phyloP scores from a whole-genome alignment of 306 rosid genomes.

The Astragalus glycyphyllos region DNA sequence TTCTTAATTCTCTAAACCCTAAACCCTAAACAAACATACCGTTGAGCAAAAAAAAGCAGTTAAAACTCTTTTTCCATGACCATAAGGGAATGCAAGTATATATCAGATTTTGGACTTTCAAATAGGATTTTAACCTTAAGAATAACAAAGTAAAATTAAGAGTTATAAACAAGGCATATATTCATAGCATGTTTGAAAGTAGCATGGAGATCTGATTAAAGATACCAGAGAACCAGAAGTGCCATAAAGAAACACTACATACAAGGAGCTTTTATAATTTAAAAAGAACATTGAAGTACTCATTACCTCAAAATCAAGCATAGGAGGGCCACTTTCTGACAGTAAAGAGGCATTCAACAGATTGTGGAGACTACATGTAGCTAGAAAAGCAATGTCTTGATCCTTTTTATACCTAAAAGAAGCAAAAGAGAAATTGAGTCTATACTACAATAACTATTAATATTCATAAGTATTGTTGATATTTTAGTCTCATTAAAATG shows the following conservation, averaged over 20 bases:
- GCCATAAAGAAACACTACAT: slow-evolving; percentile 29
- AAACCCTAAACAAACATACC: neutral
- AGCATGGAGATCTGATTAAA: slow-evolving; percentile 25
- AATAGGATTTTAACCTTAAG: neutral
- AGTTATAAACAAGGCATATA: slow-evolving; percentile 15
- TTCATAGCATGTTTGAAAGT: slow-evolving; percentile 13
- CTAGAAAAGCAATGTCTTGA: slow-evolving; percentile 78
- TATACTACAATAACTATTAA: slow-evolving; percentile 18
- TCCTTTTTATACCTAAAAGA: slow-evolving; percentile 81
- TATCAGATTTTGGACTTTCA: neutral
- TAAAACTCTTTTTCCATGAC: slow-evolving; percentile 13
- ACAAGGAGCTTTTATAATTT: slow-evolving; percentile 12
- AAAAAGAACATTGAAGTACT: slow-evolving; percentile 34
- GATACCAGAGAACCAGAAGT: slow-evolving; percentile 21
- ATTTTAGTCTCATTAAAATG: slow-evolving; percentile 14
- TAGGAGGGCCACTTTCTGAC: slow-evolving; percentile 93
- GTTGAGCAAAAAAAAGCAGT: neutral
- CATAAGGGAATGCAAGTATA: slow-evolving; percentile 18
- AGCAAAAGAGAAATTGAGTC: slow-evolving; percentile 39
- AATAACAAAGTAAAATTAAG: neutral
- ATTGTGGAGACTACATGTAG: slow-evolving; percentile 88
- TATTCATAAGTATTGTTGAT: slow-evolving; percentile 34
- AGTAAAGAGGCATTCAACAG: slow-evolving; percentile 79
- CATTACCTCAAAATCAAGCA: slow-evolving; percentile 97
- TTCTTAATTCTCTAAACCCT: too few species aligned